Evolutionary conservation across 1,284 basidiomycete species (phyloP).

Genomic region (Puccinia novopanici): DNA sequence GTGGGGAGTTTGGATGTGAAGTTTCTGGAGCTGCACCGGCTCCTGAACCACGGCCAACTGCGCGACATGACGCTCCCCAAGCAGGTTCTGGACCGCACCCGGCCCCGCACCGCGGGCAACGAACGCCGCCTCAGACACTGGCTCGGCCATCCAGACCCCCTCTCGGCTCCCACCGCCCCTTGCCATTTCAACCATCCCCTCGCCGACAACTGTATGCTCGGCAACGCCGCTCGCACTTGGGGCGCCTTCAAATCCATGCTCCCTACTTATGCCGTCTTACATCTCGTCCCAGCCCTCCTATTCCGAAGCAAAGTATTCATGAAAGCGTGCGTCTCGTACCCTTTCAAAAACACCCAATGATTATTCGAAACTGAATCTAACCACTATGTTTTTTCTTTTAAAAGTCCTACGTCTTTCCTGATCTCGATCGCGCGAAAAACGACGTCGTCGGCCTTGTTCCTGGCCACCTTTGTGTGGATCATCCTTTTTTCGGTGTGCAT

Average conservation of each 20-base stretch:
- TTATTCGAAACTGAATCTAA: background rate
- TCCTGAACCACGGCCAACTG: conserved; percentile 11
- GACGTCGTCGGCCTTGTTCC: conserved; percentile 29
- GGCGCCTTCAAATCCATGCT: conserved; percentile 48
- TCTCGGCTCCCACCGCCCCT: conserved; percentile 26
- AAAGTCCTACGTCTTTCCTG: conserved; percentile 31
- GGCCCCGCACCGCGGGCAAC: conserved; percentile 15
- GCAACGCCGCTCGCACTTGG: conserved; percentile 35
- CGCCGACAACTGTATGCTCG: conserved; percentile 39
- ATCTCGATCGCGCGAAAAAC: conserved; percentile 46
- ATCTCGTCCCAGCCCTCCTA: conserved; percentile 47
- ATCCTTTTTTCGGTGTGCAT: conserved; percentile 49
- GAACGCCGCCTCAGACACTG: conserved; percentile 25
- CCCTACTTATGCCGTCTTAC: conserved; percentile 47
- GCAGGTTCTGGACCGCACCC: conserved; percentile 21
- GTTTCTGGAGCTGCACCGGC: conserved; percentile 41
- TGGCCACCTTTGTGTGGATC: conserved; percentile 39
- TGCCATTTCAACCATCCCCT: conserved; percentile 49
- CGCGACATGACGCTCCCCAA: conserved; percentile 18
- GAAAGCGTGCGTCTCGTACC: conserved; percentile 47
- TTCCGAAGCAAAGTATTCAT: conserved; percentile 50
- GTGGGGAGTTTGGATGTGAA: conserved; percentile 38
- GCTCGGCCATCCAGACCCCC: conserved; percentile 35
- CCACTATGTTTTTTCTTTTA: background rate
- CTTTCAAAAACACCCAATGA: background rate